phyloP scores from a whole-genome alignment of 140 eudicot species.

The Cichorium intybus region DNA sequence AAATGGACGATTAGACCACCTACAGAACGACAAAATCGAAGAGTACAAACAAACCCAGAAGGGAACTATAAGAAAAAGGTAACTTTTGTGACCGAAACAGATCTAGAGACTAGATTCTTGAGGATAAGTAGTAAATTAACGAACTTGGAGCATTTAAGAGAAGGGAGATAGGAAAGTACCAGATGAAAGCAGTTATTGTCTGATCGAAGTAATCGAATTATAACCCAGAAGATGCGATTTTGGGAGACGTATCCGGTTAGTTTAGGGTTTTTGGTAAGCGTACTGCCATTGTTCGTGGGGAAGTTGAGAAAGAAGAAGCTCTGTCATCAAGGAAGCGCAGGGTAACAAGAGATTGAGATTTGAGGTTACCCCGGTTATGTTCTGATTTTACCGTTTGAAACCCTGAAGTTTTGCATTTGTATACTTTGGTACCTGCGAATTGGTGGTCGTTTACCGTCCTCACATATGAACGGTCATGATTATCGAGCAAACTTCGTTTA shows the following conservation, averaged over 20 bases:
- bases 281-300: conserved; percentile 14
- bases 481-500: no score
- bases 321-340: conserved; percentile 16
- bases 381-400: conserved; percentile 4
- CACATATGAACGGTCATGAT: no score
- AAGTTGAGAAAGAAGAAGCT: conserved; percentile 19
- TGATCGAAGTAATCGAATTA: conserved; percentile 3
- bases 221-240: conserved; percentile 13
- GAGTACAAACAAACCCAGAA: conserved; percentile 19
- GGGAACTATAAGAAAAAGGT: conserved; percentile 17
- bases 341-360: conserved; percentile 11
- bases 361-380: conserved; percentile 5
- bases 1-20: conserved; percentile 17
- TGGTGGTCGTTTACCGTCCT: neutral
- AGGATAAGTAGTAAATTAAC: conserved; percentile 6
- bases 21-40: conserved; percentile 14
- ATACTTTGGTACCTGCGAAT: neutral
- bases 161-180: conserved; percentile 16
- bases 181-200: neutral
- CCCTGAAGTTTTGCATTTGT: conserved; percentile 14
- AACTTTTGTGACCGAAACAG: conserved; percentile 10
- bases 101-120: conserved; percentile 22
- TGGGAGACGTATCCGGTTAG: conserved; percentile 13
- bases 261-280: conserved; percentile 13
- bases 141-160: conserved; percentile 7